Conservation (phyloP, 2,329 filamentous ascomycete genomes). For the Apiospora sp. region DNA sequence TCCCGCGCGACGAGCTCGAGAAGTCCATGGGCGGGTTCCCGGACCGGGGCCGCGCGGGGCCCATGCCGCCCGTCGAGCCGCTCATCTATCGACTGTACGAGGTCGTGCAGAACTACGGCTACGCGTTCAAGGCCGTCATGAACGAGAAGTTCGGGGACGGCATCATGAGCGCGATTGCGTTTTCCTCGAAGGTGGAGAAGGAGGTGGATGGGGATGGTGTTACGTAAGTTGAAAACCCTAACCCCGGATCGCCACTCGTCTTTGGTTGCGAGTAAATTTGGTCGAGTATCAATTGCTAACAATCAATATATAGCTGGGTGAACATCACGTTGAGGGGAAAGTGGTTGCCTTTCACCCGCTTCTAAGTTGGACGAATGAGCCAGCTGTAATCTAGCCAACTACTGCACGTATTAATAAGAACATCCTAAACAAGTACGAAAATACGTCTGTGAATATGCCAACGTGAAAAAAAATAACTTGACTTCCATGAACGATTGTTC, state of each 20-base stretch:
- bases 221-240: conserved; percentile 46
- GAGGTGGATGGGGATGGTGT: conserved; percentile 85
- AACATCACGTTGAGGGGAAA: conserved; percentile 44
- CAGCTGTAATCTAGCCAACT: neutral
- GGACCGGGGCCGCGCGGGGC: conserved; percentile 78
- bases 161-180: conserved; percentile 96
- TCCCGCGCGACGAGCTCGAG: conserved; percentile 63
- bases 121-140: conserved; percentile 92
- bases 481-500: neutral
- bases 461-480: neutral
- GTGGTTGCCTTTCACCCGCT: conserved; percentile 44
- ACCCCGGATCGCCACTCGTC: no score
- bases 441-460: neutral
- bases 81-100: conserved; percentile 92
- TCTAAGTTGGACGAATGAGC: conserved; percentile 31
- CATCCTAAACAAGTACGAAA: neutral
- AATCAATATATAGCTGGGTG: conserved; percentile 37
- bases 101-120: conserved; percentile 96
- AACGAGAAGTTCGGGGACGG: conserved; percentile 96
- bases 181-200: conserved; percentile 91
- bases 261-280: no score
- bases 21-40: conserved; percentile 75
- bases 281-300: conserved; percentile 24
- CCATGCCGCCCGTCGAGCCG: conserved; percentile 86
- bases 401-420: neutral